Evolutionary conservation across 1,139 yeast species (phyloP), one percentile per base, ranked within the genome.

Genomic region (Scheffersomyces insectosa): DNA sequence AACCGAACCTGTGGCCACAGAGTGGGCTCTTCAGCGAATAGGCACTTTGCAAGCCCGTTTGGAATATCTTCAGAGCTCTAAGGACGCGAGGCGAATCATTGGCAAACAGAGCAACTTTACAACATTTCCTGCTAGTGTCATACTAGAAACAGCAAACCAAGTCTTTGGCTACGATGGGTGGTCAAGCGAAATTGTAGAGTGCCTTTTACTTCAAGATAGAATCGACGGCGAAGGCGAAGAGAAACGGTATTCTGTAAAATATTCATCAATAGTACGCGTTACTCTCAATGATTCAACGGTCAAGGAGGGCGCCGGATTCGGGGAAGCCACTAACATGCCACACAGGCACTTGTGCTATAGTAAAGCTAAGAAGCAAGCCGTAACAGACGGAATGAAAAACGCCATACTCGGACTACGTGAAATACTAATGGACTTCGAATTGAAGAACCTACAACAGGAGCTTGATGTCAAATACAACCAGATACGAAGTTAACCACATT

Each of bases 131-230:
- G 23, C 38, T 33, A 28, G 40, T 36, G 43, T 65, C 32, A 70
- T 80, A 3, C 67, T 82, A 36, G 65, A 65, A 20, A 57, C 82
- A 28, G 88, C 90, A 3, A 86, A 86, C 54, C 80, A 75, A 35
- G 69, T 77, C 3, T 85, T 85, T 66, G 93, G 91, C 2, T 74
- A 65, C 51, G 63, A 74, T 42, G 90, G 89, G 27, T 86, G 95
- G 95, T 70, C 77, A 20, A 72, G 81, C 1, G 72, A 71, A 45
- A 63, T 85, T 8, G 49, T 68, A 25, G 63, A 62, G 10, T 56
- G 66, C 38, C 56, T 50, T 32, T 46, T 46, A 11, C 47, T 51
- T 29, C 54, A 57, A 28, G 59, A 52, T 8, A 55, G 47, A 6
- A 45, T 46, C 1, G n/a, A 37, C 4, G 20, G 20, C 10, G 34